phyloP scores from a whole-genome alignment of 176 grass and related monocot genomes.

The Ampelocalamus luodianensis region DNA sequence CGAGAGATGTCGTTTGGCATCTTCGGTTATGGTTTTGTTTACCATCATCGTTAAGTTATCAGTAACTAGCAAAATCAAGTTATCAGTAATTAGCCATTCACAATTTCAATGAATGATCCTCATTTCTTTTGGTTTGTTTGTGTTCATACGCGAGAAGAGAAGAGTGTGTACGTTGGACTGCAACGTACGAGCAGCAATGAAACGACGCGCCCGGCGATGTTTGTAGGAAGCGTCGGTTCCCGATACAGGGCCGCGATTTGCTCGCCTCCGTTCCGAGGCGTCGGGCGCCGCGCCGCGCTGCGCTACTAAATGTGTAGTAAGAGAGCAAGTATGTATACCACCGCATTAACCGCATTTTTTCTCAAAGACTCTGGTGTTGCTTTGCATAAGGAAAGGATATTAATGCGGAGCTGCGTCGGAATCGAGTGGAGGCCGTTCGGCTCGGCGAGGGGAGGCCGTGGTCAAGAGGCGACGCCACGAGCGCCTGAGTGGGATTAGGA shows the following conservation, averaged over 20 bases:
- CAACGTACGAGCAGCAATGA: conserved; percentile 18
- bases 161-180: background rate
- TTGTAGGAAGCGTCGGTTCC: conserved; percentile 33
- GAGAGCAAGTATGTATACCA: background rate
- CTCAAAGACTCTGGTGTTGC: background rate
- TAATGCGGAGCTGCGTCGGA: background rate
- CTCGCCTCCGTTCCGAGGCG: conserved; percentile 44
- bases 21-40: conserved; percentile 27
- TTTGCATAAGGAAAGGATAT: background rate
- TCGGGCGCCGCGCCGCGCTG: conserved; percentile 36
- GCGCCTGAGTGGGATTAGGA: conserved; percentile 30
- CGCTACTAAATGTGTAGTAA: conserved; percentile 13
- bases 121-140: background rate
- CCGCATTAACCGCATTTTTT: background rate
- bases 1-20: background rate
- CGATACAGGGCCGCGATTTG: conserved; percentile 63
- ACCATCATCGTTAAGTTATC: conserved; percentile 25
- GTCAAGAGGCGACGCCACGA: conserved; percentile 21
- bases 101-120: background rate
- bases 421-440: background rate
- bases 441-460: background rate
- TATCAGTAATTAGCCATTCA: conserved; percentile 8
- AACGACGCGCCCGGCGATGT: conserved; percentile 33
- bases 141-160: background rate
- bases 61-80: conserved; percentile 16